phyloP scores from a whole-genome alignment of 805 yeast genomes.

The Scheffersomyces lignosus region DNA sequence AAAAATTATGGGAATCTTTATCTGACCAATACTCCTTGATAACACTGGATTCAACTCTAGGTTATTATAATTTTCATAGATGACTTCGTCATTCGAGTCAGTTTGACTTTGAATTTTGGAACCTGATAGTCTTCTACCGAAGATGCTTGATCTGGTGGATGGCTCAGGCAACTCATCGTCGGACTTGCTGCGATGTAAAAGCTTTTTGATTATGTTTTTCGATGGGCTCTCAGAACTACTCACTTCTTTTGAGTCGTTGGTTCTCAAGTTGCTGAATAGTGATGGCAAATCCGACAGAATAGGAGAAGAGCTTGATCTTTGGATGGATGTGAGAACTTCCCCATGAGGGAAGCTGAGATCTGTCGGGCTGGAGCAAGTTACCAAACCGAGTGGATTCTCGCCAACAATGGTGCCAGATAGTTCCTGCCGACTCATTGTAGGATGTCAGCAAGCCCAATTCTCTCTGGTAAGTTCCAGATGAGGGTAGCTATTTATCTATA shows the following conservation, averaged over 20 bases:
- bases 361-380: background rate
- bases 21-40: slow-evolving; percentile 11
- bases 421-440: no score
- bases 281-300: slow-evolving; percentile 24
- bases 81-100: background rate
- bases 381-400: no score
- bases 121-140: background rate
- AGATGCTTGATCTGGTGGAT: slow-evolving; percentile 1
- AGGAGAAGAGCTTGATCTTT: slow-evolving; percentile 15
- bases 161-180: slow-evolving; percentile 9
- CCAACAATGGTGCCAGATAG: no score
- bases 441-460: no score
- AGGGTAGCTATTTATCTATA: no score
- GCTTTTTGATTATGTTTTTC: slow-evolving; percentile 10
- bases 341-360: background rate
- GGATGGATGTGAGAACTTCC: background rate
- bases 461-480: no score
- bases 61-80: slow-evolving; percentile 4
- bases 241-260: slow-evolving; percentile 15
- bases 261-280: slow-evolving; percentile 20
- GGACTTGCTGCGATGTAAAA: slow-evolving; percentile 10
- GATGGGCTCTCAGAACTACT: slow-evolving; percentile 1
- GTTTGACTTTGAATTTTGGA: slow-evolving; percentile 1
- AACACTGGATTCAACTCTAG: slow-evolving; percentile 11
- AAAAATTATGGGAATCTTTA: slow-evolving; percentile 45